Base-by-base conservation (phyloP, 768 basidiomycete species). In the Suillus spraguei region DNA sequence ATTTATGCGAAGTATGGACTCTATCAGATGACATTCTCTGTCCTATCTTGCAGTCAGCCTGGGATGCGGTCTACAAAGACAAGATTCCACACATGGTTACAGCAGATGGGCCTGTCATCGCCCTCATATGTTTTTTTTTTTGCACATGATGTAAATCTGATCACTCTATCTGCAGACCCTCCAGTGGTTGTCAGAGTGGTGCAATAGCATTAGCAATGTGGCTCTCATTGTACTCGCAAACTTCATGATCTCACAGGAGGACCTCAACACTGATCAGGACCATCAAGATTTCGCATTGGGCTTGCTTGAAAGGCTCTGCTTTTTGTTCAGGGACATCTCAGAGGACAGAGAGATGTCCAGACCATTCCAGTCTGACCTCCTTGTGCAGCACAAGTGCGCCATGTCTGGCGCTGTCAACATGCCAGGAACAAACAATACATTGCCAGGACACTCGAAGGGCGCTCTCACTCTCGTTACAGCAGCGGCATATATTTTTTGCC, bases 11-110 rank as follows among this genome's bases (percentile, higher is more conserved):
- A 49, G 47, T 49, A 7, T 67, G 66, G 64, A 47, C 35, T 49
- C 52, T 67, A 16, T 20, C 50, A 7, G 42, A 39, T 5, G 28
- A 55, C n/a, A 47, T 22, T 20, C 36, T 67, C 24, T 24, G n/a
- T 16, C n/a, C 38, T 7, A 24, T 38, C 13, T 56, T 67, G 56
- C 67, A 67, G 50, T 38, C 20, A 28, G 61, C 39, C 46, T 67
- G 58, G 63, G 47, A 65, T 4, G 44, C 9, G 1, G 60, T 65
- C 22, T 63, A 65, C n/a, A 24, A 44, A n/a, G 60, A 50, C 9
- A 14, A 56, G 5, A 61, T 67, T 38, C 36, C 20, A 38, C 62
- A 67, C 58, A 55, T 16, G 1, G 36, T 67, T n/a, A 50, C 3
- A 0, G 38, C 38, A 9, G 38, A 56, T 24, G 63, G 41, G 41